phyloP scores from a whole-genome alignment of 164 flowering plant species.

The Magnolia sinica region DNA sequence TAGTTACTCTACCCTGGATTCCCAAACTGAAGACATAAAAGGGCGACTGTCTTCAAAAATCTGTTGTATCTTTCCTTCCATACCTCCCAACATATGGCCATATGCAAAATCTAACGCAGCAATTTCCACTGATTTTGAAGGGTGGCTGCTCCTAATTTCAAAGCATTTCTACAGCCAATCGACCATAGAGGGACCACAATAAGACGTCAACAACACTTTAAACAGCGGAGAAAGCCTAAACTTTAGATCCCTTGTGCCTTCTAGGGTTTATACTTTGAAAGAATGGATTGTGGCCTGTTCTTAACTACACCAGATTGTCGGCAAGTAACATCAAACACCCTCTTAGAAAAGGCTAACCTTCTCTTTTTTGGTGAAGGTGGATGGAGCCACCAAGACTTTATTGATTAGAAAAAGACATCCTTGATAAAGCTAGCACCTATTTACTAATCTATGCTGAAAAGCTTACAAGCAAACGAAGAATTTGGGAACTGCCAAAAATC shows the following conservation, averaged over 20 bases:
- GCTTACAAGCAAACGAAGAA: not conserved
- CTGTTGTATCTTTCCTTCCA: too few relatives aligned
- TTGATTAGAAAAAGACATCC: too few relatives aligned
- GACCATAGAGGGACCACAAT: not conserved
- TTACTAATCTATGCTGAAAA: not conserved
- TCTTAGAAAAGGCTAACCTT: not conserved
- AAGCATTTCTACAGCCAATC: not conserved
- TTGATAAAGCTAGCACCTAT: not conserved
- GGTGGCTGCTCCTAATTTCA: not conserved
- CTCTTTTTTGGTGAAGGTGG: not conserved
- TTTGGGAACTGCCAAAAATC: not conserved
- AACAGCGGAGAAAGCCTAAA: not conserved
- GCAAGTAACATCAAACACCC: not conserved
- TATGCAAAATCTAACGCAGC: too few relatives aligned
- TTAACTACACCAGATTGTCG: not conserved
- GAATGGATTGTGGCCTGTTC: not conserved
- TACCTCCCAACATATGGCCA: too few relatives aligned
- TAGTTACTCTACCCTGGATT: too few relatives aligned
- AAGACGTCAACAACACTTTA: not conserved
- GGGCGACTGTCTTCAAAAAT: too few relatives aligned
- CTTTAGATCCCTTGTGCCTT: not conserved
- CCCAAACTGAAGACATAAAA: too few relatives aligned
- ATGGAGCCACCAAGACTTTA: not conserved
- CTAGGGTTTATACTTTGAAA: not conserved
- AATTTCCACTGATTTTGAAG: too few relatives aligned